Conservation (phyloP, 2,329 filamentous ascomycete genomes). For the Stagonosporopsis chrysanthemi region DNA sequence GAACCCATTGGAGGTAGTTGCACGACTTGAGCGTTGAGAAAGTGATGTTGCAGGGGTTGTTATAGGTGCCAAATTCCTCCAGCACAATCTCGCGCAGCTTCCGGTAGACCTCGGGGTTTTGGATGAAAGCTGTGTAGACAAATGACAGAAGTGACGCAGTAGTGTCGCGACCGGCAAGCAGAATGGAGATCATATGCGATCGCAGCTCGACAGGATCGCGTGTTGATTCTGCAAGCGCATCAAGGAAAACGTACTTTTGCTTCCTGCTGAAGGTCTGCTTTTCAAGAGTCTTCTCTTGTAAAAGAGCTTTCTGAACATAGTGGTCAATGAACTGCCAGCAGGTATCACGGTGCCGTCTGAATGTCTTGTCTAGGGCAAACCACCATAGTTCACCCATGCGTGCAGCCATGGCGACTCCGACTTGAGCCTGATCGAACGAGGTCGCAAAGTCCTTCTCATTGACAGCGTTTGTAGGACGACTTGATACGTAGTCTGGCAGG, state of each 20-base stretch:
- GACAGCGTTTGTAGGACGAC: constrained; percentile 16
- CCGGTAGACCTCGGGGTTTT: constrained; percentile 47
- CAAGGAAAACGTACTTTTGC: constrained; percentile 76
- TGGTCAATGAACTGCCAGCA: constrained; percentile 41
- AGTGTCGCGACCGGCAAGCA: constrained; percentile 86
- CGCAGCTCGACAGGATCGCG: constrained; percentile 71
- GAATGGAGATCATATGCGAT: constrained; percentile 81
- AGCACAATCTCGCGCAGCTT: constrained; percentile 47
- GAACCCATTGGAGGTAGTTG: constrained; percentile 41
- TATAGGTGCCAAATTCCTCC: constrained; percentile 53
- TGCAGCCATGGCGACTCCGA: constrained; percentile 17
- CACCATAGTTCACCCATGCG: constrained; percentile 44
- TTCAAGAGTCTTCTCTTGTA: constrained; percentile 22
- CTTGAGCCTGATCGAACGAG: constrained; percentile 36
- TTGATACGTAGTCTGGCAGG: constrained; percentile 30
- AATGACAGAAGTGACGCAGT: constrained; percentile 82
- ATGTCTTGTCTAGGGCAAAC: constrained; percentile 38
- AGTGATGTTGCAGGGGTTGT: constrained; percentile 49
- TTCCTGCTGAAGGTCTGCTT: constrained; percentile 28
- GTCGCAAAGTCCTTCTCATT: constrained; percentile 33
- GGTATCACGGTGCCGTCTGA: constrained; percentile 37
- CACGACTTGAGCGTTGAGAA: constrained; percentile 48
- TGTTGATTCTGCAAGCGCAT: constrained; percentile 80
- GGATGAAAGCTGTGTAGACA: constrained; percentile 60
- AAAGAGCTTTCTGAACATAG: constrained; percentile 34